phyloP scores from a whole-genome alignment of 139 green algal genomes.

The Cymbomonas tetramitiformis region DNA sequence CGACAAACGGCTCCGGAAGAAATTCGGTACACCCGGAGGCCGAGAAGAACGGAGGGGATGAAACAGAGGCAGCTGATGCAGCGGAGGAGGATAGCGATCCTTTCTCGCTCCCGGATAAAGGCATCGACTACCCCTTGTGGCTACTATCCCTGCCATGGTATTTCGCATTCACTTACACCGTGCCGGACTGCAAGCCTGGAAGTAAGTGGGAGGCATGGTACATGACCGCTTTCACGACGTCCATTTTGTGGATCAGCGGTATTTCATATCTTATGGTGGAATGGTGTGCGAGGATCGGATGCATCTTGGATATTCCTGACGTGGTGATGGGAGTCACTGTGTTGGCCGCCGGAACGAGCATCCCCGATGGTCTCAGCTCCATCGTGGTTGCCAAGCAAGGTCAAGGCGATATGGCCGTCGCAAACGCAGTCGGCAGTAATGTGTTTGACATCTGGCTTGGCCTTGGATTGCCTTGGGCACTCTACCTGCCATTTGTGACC shows the following conservation, averaged over 20 bases:
- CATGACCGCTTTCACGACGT: slow-evolving; percentile 23
- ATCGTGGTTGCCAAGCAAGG: slow-evolving; percentile 28
- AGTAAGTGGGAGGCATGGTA: slow-evolving; percentile 28
- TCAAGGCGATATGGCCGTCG: slow-evolving; percentile 34
- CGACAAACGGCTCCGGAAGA: background rate
- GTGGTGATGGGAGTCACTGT: slow-evolving; percentile 32
- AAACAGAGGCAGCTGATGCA: background rate
- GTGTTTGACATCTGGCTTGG: slow-evolving; percentile 38
- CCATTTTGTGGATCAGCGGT: slow-evolving; percentile 27
- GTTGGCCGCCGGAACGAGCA: slow-evolving; percentile 29
- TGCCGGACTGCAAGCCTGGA: slow-evolving; percentile 22
- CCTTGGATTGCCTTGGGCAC: slow-evolving; percentile 28
- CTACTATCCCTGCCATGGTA: slow-evolving; percentile 28
- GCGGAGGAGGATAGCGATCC: background rate
- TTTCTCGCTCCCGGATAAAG: background rate
- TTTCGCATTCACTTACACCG: slow-evolving; percentile 17
- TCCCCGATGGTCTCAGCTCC: slow-evolving; percentile 27
- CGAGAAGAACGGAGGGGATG: background rate
- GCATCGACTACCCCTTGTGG: slow-evolving; percentile 19
- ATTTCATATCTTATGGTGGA: slow-evolving; percentile 36
- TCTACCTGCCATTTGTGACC: slow-evolving; percentile 18
- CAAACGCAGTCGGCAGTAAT: slow-evolving; percentile 32
- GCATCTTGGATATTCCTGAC: slow-evolving; percentile 19
- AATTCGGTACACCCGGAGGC: background rate
- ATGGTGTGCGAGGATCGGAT: slow-evolving; percentile 22